Percentiles rank a stretch among this genome's conserved stretches.
These are phyloP conservation scores for Sinapis alba DNA, from an alignment of 441 rosid genomes.

Conservation along the genomic window DNA sequence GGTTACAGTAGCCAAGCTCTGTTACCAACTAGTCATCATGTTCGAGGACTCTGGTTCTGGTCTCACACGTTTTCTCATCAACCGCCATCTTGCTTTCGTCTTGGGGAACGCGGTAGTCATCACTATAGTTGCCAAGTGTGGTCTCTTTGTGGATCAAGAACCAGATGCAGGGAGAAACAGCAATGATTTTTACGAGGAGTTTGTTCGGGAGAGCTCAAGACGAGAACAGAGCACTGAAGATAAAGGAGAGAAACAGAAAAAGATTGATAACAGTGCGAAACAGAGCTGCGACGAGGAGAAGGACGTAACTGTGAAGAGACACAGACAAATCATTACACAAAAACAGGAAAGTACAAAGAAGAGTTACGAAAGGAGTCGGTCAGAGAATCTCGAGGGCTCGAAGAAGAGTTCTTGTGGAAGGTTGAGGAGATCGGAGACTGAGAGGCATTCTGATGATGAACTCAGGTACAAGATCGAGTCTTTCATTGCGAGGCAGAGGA, in stretches of 20 bases:
- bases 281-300: neutral
- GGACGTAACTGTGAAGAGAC: slow-evolving; percentile 22
- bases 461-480: slow-evolving; percentile 38
- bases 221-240: slow-evolving; percentile 1
- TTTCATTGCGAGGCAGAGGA: slow-evolving; percentile 42
- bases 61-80: slow-evolving; percentile 23
- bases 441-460: slow-evolving; percentile 23
- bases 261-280: neutral
- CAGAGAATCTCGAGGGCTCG: slow-evolving; percentile 23
- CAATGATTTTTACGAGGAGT: slow-evolving; percentile 28
- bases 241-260: neutral
- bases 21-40: slow-evolving; percentile 29
- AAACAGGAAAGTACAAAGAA: neutral
- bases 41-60: slow-evolving; percentile 14
- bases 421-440: slow-evolving; percentile 25
- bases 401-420: slow-evolving; percentile 21
- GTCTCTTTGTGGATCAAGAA: slow-evolving; percentile 32
- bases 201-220: slow-evolving; percentile 23
- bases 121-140: slow-evolving; percentile 25
- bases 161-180: slow-evolving; percentile 12
- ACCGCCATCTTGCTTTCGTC: slow-evolving; percentile 34
- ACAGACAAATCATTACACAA: neutral
- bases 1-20: slow-evolving; percentile 35
- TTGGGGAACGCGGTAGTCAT: slow-evolving; percentile 34
- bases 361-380: slow-evolving; percentile 16